Conservation (phyloP, 2,329 filamentous ascomycete genomes). For the Cryphonectria naterciae region DNA sequence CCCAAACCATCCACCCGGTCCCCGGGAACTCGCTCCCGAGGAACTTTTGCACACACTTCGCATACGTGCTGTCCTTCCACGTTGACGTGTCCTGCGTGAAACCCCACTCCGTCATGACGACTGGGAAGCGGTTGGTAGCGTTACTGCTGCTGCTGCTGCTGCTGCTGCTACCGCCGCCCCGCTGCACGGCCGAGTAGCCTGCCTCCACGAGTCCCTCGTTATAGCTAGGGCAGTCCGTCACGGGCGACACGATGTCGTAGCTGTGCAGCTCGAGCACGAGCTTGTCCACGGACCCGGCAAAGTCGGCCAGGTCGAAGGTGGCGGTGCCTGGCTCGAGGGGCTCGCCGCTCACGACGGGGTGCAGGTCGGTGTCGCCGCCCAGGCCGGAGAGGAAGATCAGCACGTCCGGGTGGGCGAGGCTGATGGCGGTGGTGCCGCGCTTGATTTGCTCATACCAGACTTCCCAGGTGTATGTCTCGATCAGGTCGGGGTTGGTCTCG, state of each 20-base stretch:
- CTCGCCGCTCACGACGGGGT: conserved; percentile 53
- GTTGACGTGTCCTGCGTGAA: conserved; percentile 22
- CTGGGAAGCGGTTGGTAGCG: conserved; percentile 38
- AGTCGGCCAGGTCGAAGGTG: conserved; percentile 51
- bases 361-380: conserved; percentile 59
- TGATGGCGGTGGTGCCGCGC: conserved; percentile 53
- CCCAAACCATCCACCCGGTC: conserved; percentile 63
- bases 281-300: conserved; percentile 55
- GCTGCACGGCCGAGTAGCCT: conserved; percentile 55
- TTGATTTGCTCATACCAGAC: conserved; percentile 57
- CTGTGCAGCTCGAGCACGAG: conserved; percentile 65
- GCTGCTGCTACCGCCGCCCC: too few relatives aligned
- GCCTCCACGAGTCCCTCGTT: conserved; percentile 51
- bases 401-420: conserved; percentile 53
- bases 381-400: conserved; percentile 65
- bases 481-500: conserved; percentile 37
- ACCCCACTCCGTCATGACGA: conserved; percentile 32
- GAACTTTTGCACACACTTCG: conserved; percentile 20
- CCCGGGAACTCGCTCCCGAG: conserved; percentile 11
- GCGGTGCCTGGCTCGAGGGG: conserved; percentile 51
- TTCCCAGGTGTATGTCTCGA: conserved; percentile 57
- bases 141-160: background rate
- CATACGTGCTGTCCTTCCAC: conserved; percentile 19
- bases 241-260: conserved; percentile 52
- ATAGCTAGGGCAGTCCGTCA: conserved; percentile 51